A percentile compares a stretch with the other conserved stretches of the same genome.
phyloP scores from a whole-genome alignment of 805 yeast species.

The Kodamaea hsintzibuensis region DNA sequence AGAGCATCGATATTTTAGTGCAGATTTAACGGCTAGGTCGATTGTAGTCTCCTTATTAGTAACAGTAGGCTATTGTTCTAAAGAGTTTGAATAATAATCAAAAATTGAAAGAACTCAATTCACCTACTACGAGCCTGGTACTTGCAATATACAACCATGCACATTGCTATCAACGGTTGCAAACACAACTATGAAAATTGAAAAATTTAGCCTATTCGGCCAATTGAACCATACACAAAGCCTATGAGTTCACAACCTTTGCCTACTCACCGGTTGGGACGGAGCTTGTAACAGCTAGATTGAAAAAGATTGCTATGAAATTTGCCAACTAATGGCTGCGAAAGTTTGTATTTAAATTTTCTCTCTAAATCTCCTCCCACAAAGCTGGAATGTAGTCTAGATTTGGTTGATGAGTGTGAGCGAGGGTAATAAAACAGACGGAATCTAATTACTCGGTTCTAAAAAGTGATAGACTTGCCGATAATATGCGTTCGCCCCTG shows the following conservation, averaged over 20 bases:
- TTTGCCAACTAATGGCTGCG: background rate
- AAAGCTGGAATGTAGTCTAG: background rate
- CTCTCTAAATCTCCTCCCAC: background rate
- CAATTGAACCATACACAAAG: background rate
- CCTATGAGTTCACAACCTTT: background rate
- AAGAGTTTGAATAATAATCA: too few relatives aligned
- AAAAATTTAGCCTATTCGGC: background rate
- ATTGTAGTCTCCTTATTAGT: too few relatives aligned
- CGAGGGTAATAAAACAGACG: background rate
- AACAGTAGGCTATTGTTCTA: background rate
- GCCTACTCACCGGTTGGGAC: background rate
- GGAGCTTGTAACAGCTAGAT: background rate
- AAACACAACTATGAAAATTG: background rate
- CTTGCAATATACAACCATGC: background rate
- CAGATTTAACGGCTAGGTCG: too few relatives aligned
- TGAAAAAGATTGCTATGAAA: background rate
- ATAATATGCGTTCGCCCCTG: background rate
- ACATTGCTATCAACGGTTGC: background rate
- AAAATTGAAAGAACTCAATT: too few relatives aligned
- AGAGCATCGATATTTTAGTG: too few relatives aligned
- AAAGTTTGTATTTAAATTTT: background rate
- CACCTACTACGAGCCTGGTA: background rate
- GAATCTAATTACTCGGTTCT: background rate
- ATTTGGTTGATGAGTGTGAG: background rate
- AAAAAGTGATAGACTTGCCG: background rate